Conservation (phyloP, 2,329 filamentous ascomycete species). For the Phyllosticta citribraziliensis region DNA sequence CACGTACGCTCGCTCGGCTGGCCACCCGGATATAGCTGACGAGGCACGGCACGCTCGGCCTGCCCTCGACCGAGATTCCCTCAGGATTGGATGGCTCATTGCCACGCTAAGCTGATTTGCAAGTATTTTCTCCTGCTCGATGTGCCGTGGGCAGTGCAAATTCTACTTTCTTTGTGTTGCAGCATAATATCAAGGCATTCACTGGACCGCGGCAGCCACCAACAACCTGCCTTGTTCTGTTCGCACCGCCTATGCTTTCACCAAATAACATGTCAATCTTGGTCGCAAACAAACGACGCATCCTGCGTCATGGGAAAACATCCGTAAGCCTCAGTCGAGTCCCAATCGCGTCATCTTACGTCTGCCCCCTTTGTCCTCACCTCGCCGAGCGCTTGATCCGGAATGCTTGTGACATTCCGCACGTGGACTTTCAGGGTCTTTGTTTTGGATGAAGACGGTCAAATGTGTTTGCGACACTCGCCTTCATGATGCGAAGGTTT, state of each 20-base stretch:
- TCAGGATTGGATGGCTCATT: background rate
- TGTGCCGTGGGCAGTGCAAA: background rate
- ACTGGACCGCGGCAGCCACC: background rate
- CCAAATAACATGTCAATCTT: background rate
- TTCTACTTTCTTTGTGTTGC: background rate
- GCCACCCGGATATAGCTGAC: background rate
- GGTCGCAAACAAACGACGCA: background rate
- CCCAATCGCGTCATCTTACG: background rate
- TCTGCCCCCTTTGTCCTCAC: background rate
- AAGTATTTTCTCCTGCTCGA: background rate
- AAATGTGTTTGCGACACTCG: background rate
- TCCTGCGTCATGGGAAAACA: background rate
- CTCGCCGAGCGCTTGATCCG: background rate
- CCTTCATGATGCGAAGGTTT: background rate
- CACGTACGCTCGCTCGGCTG: background rate
- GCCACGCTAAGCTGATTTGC: background rate
- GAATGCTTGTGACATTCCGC: slow-evolving; percentile 3
- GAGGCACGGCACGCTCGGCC: background rate
- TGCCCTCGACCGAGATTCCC: background rate
- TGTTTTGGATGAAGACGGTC: background rate
- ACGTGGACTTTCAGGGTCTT: slow-evolving; percentile 1
- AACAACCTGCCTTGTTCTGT: background rate
- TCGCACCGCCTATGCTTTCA: background rate
- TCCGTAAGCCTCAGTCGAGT: background rate
- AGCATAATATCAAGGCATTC: background rate